Base-by-base conservation (phyloP, 768 basidiomycete genomes). In the Rhodotorula kratochvilovae region DNA sequence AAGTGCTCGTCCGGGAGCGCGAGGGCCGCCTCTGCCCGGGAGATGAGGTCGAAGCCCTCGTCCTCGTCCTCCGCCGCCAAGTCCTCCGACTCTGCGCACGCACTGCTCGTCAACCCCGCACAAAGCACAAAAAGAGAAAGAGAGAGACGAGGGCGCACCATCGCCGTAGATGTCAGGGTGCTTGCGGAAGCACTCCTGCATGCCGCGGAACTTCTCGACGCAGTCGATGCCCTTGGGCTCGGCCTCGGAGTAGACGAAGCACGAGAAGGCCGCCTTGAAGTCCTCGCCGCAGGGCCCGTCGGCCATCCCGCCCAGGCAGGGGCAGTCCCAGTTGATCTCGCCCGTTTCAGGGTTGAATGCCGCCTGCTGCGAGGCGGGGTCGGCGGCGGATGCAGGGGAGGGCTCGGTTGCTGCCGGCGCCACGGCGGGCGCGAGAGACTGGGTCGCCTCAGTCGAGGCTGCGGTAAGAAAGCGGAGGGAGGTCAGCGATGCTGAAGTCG, bases 311-410 rank as follows among this genome's bases (percentile, higher is more conserved):
- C 96, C 96, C 15, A 99, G 87, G 80, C 96, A 98, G 2, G 96
- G 92, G 80, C 96, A 99, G 79, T 97, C 96, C 96, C 96, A 99
- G 83, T 99, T 99, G 78, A 99, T 98, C 85, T 97, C 93, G 55
- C 96, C 96, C 3, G 96, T 99, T 72, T 87, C 92, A n/a, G 94
- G 94, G 82, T 99, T 90, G 84, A 86, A 98, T 8, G 96, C 95
- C 50, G 85, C 85, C 2, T 66, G 46, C 48, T 74, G 73, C 2
- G 68, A 58, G 5, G 48, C 21, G 23, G 48, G 48, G 48, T 50
- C 48, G 48, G 48, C 48, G 25, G 48, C 25, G 48, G 48, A 50
- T 10, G 48, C 5, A 1, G 48, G 23, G 48, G 48, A 7, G 46
- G 46, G 21, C 19, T 19, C 25, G 48, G 29, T 12, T 33, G 29